A percentile compares a stretch with the other conserved stretches of the same genome.
These are phyloP conservation scores for Phyllosticta capitalensis DNA, from an alignment of 2,329 filamentous ascomycete species.

Conservation along the genomic window DNA sequence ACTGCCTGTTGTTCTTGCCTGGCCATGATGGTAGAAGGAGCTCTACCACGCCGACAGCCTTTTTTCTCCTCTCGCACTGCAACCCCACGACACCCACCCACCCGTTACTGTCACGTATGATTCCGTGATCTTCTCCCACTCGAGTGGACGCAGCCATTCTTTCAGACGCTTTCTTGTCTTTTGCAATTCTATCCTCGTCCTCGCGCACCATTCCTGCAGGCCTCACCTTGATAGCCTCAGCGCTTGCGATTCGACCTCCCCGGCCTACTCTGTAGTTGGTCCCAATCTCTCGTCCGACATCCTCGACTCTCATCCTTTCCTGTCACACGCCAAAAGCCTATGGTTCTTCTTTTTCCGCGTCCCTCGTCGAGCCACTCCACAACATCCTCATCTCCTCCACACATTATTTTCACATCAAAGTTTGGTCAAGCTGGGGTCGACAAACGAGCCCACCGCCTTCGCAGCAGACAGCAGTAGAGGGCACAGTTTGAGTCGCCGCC, in stretches of 20 bases:
- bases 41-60: not conserved
- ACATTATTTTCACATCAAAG: not conserved
- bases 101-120: not conserved
- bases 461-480: not conserved
- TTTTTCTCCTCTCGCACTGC: not conserved
- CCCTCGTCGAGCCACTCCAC: not conserved
- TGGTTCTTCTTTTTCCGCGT: not conserved
- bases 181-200: slow-evolving; percentile 5
- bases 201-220: not conserved
- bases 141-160: slow-evolving; percentile 6
- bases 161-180: slow-evolving; percentile 2
- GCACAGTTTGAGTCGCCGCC: not conserved
- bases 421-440: not conserved
- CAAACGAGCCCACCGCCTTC: not conserved
- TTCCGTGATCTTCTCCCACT: not conserved
- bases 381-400: not conserved
- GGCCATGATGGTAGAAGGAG: not conserved
- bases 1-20: not conserved
- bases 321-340: not conserved
- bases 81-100: not conserved
- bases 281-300: not conserved
- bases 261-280: not conserved
- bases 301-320: not conserved
- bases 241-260: not conserved
- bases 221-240: not conserved